Evolutionary conservation across 768 basidiomycete species (phyloP), one percentile per base, ranked within the genome.

Genomic region (Guyanaporus albipodus): DNA sequence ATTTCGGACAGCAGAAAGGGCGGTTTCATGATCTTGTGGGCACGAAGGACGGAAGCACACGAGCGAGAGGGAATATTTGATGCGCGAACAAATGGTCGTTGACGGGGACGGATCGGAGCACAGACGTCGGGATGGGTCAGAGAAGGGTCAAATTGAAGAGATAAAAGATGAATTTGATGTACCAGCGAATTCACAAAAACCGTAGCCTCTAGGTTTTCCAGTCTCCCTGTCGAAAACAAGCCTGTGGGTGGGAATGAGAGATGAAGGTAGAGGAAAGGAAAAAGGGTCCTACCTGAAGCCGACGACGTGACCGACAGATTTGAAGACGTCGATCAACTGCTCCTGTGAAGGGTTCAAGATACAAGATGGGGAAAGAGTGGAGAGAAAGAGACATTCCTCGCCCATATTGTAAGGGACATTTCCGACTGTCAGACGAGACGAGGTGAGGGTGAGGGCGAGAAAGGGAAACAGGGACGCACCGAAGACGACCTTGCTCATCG

Each of bases 181-280:
- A 91, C 89, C 91, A 55, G 85, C 80, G 59, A 90, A 93, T 79
- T 92, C 90, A 73, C 90, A 91, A 62, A 91, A 91, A 18, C 91
- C 92, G 66, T 93, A 95, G 23, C 92, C 92, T 69, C 85, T 86
- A 41, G 92, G 90, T 64, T 94, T 94, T 44, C 91, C 91, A n/a
- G 91, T 92, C 48, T 91, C 90, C 61, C 90, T 75, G 72, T 92
- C 90, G 67, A 87, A 91, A 38, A 91, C 89, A 38, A 92, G 75
- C 65, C 90, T 92, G 56, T 24, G 46, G 27, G 55, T 15, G 44
- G 52, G 23, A 17, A 10, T 15, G 37, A 34, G 39, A 23, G 12
- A 51, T 28, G 38, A 34, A 18, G 12, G 12, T n/a, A 9, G 23
- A 11, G 8, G 24, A 24, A 42, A 15, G 4, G 23, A 11, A 7